A percentile compares a stretch with the other conserved stretches of the same genome.
These are phyloP conservation scores for Acanthamoeba divionensis DNA, from an alignment of 208 protist genomes.

Conservation along the genomic window DNA sequence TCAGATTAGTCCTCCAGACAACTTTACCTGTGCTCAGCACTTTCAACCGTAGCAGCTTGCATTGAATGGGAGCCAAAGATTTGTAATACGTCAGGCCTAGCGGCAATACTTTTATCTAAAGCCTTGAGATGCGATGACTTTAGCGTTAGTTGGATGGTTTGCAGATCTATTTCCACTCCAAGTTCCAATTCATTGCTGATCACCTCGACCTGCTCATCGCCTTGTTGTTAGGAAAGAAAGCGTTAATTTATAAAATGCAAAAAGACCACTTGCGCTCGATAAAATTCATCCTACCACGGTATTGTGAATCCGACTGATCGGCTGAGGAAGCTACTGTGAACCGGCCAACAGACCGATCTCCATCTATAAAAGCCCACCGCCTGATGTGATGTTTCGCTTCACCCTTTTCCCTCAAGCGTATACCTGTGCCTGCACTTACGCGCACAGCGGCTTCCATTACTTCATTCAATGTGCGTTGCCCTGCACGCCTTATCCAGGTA, in stretches of 20 bases:
- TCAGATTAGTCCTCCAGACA: too few species aligned
- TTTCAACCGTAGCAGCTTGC: conserved; percentile 68
- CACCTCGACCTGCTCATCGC: background rate
- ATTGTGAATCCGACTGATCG: background rate
- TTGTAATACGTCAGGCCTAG: background rate
- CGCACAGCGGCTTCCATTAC: conserved; percentile 68
- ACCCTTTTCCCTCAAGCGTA: background rate
- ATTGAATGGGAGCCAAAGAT: conserved; percentile 49
- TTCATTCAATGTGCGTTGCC: conserved; percentile 47
- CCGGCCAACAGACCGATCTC: conserved; percentile 53
- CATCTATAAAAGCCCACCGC: conserved; percentile 67
- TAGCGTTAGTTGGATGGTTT: conserved; percentile 3
- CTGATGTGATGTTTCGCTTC: background rate
- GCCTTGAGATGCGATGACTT: conserved; percentile 44
- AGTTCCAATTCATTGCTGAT: background rate
- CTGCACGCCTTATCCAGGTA: background rate
- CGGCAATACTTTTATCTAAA: conserved; percentile 49
- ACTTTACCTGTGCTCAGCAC: conserved; percentile 54
- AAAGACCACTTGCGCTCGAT: background rate
- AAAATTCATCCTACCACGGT: background rate
- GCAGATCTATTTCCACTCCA: background rate
- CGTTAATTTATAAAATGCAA: background rate
- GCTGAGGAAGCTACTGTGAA: conserved; percentile 52
- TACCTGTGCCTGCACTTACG: conserved; percentile 57
- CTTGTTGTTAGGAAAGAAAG: background rate